Conservation (phyloP, 306 rosid genomes). For the Rosa multiflora region DNA sequence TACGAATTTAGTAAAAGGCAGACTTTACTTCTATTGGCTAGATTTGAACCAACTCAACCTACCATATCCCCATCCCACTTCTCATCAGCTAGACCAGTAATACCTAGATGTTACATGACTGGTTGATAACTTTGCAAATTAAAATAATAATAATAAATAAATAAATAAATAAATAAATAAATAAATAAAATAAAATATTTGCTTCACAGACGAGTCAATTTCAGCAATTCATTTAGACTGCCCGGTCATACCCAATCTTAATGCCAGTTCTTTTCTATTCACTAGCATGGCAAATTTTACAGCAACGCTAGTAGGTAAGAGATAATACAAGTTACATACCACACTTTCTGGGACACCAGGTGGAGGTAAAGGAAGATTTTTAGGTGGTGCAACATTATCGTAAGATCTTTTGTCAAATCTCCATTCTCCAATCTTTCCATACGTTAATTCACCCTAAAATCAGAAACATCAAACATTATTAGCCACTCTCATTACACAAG, state of each 20-base stretch:
- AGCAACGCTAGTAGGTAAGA: conserved; percentile 1
- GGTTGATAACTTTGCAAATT: not conserved
- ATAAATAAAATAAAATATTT: not conserved
- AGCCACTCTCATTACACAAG: conserved; percentile 15
- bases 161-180: no score
- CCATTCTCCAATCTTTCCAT: conserved; percentile 99
- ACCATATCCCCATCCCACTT: not conserved
- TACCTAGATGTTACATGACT: not conserved
- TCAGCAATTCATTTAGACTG: not conserved
- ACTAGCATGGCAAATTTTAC: not conserved
- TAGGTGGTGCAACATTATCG: conserved; percentile 48
- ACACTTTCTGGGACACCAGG: conserved; percentile 93
- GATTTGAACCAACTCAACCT: not conserved
- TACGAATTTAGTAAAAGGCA: not conserved
- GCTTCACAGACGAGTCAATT: not conserved
- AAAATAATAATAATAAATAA: not conserved
- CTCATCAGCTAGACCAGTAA: not conserved
- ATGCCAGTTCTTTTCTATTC: not conserved
- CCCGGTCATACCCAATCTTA: not conserved
- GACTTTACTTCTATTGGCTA: not conserved
- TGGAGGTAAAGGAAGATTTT: conserved; percentile 85
- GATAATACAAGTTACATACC: conserved; percentile 49
- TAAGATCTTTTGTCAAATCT: conserved; percentile 92
- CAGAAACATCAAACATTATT: conserved; percentile 18
- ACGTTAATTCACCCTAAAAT: conserved; percentile 78